Base-by-base conservation (phyloP, 75 land plant species). In the Azolla pinnata region DNA sequence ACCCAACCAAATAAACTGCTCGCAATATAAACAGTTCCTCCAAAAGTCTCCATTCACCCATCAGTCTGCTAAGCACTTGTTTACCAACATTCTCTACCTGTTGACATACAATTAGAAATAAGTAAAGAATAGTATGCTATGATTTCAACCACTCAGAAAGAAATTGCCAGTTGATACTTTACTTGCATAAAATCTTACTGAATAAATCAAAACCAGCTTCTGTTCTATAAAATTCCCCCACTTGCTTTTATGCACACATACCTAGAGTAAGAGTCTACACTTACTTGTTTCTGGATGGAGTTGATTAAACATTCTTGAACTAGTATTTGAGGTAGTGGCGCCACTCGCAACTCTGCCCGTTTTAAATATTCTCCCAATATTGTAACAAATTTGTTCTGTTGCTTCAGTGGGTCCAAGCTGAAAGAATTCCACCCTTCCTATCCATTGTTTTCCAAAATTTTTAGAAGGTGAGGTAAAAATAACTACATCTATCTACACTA, bases 41-140 rank as follows among this genome's bases (percentile, higher is more conserved):
- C 80, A 85, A 76, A 59, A 92, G 75, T 68, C 82, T 80, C 95
- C 97, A 92, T 12, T 73, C 89, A 50, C 74, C 79, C 86, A 88
- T 78, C 42, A 92, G 64, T 63, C 83, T 92, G 7, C 61, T 64
- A 63, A 92, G 53, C 29, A 92, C 76, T 40, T 80, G 73, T 52
- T 52, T 67, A 33, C 97, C 88, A 45, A 92, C 76, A 55, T 60
- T 60, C 72, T 92, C 86, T 53, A 88, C 90, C 97, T 82, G 72
- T 38, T 35, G 47, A 31, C 31, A 44, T 14, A 28, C 27, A 56
- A n/a, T n/a, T n/a, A n/a, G n/a, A n/a, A n/a, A n/a, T n/a, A n/a
- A n/a, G n/a, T n/a, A n/a, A n/a, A n/a, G n/a, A n/a, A n/a, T n/a
- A n/a, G n/a, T n/a, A n/a, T n/a, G n/a, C n/a, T n/a, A n/a, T n/a